Percentiles rank a stretch among this genome's conserved stretches.
These are phyloP conservation scores for Solanum neorickii DNA, from an alignment of 257 asterid genomes.

Conservation along the genomic window DNA sequence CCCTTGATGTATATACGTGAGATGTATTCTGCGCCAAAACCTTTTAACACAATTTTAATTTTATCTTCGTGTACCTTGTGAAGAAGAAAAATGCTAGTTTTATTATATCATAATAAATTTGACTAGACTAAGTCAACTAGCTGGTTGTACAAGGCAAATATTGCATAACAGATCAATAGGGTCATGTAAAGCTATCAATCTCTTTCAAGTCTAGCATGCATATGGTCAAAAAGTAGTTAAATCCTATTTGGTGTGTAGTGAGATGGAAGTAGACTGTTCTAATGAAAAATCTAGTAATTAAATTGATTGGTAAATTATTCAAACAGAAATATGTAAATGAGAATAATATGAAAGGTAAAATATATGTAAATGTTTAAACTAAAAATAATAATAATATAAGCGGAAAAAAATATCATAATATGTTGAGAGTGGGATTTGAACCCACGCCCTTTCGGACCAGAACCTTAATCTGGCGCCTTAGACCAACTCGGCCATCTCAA, in stretches of 20 bases:
- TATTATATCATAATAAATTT: background rate
- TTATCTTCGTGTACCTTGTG: background rate
- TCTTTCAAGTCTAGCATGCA: background rate
- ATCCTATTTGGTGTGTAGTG: background rate
- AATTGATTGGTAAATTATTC: background rate
- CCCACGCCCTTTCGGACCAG: slow-evolving; percentile 99
- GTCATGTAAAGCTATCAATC: background rate
- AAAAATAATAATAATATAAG: no score
- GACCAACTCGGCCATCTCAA: slow-evolving; percentile 15
- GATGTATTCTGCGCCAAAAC: rapidly evolving
- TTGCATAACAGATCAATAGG: background rate
- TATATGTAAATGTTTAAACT: no score
- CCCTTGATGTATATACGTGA: background rate
- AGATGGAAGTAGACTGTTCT: background rate
- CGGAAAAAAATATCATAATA: no score
- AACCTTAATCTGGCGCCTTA: slow-evolving; percentile 91
- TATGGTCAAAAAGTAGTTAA: background rate
- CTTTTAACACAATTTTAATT: background rate
- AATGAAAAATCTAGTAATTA: background rate
- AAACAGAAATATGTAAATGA: background rate
- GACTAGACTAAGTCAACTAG: background rate
- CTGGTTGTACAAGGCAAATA: background rate
- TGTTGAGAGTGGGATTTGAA: slow-evolving; percentile 20
- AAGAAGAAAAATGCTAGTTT: background rate
- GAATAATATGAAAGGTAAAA: background rate